Evolutionary conservation across 2,329 filamentous ascomycete species (phyloP), one percentile per base, ranked within the genome.

Genomic region (Coniochaeta sp.): DNA sequence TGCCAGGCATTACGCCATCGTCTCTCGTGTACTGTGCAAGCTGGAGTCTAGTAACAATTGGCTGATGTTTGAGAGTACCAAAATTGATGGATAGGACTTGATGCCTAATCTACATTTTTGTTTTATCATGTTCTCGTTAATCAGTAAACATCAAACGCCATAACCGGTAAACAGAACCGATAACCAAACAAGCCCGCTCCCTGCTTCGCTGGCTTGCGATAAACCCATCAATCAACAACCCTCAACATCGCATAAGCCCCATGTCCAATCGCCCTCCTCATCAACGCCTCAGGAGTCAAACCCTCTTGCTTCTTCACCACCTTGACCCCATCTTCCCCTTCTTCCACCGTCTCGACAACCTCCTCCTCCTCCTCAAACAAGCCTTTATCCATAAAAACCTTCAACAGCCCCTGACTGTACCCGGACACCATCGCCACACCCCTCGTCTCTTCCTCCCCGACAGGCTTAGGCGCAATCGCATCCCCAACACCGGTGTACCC

Each of bases 371-470:
- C 70, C 8, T 70, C 68, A 51, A 81, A 77, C 0, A 65, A 64
- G 0, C 73, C 76, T 16, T 65, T 69, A 2, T 79, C 77, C 42
- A 83, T 57, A 55, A 83, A 82, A 8, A 77, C 72, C 67, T 80
- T 81, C 56, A 83, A 62, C 73, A 81, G 72, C 1, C 67, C 78
- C 65, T 81, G 79, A 2, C 74, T 78, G 62, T 82, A 81, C 1
- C 78, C 78, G 50, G 70, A 75, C n/a, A 81, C 75, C 24, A 82
- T 57, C 33, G 70, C 67, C 4, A 73, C 76, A 22, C 75, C 74
- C 32, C 62, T 53, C 49, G 77, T 65, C 1, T 68, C 66, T 1
- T 68, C 66, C n/a, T 66, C 68, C 1, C 63, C 70, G 4, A 77
- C 72, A 1, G 77, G 77, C 64, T 80, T 82, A 5, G 71, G 70